Conservation (phyloP, 345 rosid genomes). For the Pistacia integerrima region DNA sequence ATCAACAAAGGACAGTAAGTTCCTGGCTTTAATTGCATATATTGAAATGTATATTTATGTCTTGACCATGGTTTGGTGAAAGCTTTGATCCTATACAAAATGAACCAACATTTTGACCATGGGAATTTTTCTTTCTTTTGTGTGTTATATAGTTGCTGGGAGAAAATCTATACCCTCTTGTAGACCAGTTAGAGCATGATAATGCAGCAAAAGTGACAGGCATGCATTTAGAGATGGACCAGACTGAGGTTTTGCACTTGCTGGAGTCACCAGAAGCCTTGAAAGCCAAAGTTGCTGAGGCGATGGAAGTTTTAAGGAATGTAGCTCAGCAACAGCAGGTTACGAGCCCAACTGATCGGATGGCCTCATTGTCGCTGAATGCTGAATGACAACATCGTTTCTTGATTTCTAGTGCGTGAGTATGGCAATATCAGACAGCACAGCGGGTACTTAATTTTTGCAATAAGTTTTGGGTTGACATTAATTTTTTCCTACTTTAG, state of each 20-base stretch:
- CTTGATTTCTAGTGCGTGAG: slow-evolving; percentile 24
- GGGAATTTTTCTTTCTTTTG: not conserved
- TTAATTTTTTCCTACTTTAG: not conserved
- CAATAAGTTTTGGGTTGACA: not conserved
- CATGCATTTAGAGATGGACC: slow-evolving; percentile 86
- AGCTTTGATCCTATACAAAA: not conserved
- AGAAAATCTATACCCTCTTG: slow-evolving; percentile 72
- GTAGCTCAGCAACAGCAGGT: slow-evolving; percentile 52
- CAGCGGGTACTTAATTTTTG: not conserved
- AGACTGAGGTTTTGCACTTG: slow-evolving; percentile 73
- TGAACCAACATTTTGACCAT: not conserved
- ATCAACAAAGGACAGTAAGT: slow-evolving; percentile 77
- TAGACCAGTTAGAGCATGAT: slow-evolving; percentile 69
- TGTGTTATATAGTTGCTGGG: slow-evolving; percentile 53
- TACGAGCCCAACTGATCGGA: slow-evolving; percentile 49
- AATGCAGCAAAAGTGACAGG: slow-evolving; percentile 80
- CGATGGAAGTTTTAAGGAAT: slow-evolving; percentile 67
- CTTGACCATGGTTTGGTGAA: not conserved
- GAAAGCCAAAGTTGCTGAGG: slow-evolving; percentile 75
- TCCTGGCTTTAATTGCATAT: not conserved
- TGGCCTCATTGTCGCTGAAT: slow-evolving; percentile 61
- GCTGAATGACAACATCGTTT: slow-evolving; percentile 49
- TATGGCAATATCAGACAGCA: not conserved
- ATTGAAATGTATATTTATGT: not conserved
- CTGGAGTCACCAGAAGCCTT: slow-evolving; percentile 78